These are phyloP conservation scores for Fusarium ambrosium DNA, from an alignment of 2,329 filamentous ascomycete species.

Conservation along the genomic window DNA sequence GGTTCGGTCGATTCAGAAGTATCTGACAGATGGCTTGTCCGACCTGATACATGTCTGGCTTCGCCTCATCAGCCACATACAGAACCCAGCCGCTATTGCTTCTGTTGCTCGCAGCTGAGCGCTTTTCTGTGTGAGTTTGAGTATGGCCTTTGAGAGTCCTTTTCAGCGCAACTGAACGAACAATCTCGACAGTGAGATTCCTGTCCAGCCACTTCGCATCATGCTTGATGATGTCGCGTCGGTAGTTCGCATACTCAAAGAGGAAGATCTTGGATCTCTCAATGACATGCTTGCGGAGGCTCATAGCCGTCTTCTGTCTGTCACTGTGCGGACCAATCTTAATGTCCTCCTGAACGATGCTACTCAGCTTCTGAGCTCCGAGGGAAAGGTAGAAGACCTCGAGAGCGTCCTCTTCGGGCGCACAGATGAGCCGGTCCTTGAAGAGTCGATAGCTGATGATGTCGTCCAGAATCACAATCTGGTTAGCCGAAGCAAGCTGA, in stretches of 20 bases:
- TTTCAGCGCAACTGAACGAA: constrained; percentile 82
- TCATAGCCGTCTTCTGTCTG: constrained; percentile 77
- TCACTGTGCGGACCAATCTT: constrained; percentile 75
- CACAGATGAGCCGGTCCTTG: constrained; percentile 85
- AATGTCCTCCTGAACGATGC: constrained; percentile 82
- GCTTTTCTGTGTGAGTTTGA: constrained; percentile 79
- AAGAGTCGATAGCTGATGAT: constrained; percentile 91
- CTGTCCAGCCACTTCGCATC: constrained; percentile 93
- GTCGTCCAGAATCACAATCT: constrained; percentile 87
- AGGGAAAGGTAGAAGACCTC: constrained; percentile 88
- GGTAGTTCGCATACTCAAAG: constrained; percentile 79
- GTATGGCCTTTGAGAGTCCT: constrained; percentile 80
- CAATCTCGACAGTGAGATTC: constrained; percentile 82
- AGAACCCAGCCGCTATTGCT: constrained; percentile 71
- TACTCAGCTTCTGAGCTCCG: constrained; percentile 81
- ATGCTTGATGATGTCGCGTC: constrained; percentile 82
- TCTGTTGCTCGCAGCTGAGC: constrained; percentile 76
- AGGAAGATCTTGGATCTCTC: constrained; percentile 93
- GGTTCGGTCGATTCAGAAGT: constrained; percentile 84
- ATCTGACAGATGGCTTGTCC: constrained; percentile 88
- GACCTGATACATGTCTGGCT: constrained; percentile 90
- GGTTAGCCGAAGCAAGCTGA: constrained; percentile 77
- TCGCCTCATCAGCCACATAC: constrained; percentile 78
- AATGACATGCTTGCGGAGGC: constrained; percentile 83
- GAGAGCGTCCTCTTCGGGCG: constrained; percentile 88